Conservation (phyloP, 2,329 filamentous ascomycete species). For the Achaetomium macrosporum region DNA sequence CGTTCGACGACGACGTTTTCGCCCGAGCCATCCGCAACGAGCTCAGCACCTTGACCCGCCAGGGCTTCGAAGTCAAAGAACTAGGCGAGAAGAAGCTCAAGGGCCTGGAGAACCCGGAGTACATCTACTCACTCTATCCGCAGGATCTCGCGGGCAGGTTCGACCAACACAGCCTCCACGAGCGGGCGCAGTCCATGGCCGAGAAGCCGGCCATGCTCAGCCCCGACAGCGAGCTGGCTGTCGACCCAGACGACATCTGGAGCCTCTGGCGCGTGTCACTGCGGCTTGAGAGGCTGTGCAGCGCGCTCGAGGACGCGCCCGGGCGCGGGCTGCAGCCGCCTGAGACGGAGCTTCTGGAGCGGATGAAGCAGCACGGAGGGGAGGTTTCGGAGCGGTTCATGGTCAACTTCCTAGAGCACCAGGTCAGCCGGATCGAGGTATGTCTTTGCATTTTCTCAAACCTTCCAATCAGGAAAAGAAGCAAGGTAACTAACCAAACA, state of each 20-base stretch:
- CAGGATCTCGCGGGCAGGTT: slow-evolving; percentile 79
- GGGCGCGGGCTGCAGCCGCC: slow-evolving; percentile 64
- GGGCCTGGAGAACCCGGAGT: slow-evolving; percentile 93
- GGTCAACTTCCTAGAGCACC: slow-evolving; percentile 86
- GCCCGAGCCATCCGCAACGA: slow-evolving; percentile 80
- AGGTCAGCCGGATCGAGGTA: slow-evolving; percentile 94
- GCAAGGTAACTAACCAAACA: background rate
- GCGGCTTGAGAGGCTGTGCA: slow-evolving; percentile 88
- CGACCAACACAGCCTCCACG: slow-evolving; percentile 55
- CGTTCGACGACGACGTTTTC: slow-evolving; percentile 67
- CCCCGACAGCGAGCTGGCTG: slow-evolving; percentile 59
- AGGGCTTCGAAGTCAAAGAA: slow-evolving; percentile 95
- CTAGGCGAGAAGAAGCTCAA: slow-evolving; percentile 90
- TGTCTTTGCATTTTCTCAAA: slow-evolving; percentile 29
- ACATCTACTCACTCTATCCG: slow-evolving; percentile 92
- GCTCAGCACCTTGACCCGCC: slow-evolving; percentile 75
- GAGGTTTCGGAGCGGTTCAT: slow-evolving; percentile 86
- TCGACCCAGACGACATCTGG: slow-evolving; percentile 85
- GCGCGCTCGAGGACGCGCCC: slow-evolving; percentile 68
- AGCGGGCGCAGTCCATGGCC: slow-evolving; percentile 33
- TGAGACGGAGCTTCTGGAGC: slow-evolving; percentile 75
- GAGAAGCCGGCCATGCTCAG: slow-evolving; percentile 56
- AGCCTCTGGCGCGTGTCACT: slow-evolving; percentile 83
- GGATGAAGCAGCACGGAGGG: slow-evolving; percentile 59
- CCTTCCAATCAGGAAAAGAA: background rate